These are phyloP conservation scores for Pinus albicaulis DNA, from an alignment of 75 land plant species.

Conservation along the genomic window DNA sequence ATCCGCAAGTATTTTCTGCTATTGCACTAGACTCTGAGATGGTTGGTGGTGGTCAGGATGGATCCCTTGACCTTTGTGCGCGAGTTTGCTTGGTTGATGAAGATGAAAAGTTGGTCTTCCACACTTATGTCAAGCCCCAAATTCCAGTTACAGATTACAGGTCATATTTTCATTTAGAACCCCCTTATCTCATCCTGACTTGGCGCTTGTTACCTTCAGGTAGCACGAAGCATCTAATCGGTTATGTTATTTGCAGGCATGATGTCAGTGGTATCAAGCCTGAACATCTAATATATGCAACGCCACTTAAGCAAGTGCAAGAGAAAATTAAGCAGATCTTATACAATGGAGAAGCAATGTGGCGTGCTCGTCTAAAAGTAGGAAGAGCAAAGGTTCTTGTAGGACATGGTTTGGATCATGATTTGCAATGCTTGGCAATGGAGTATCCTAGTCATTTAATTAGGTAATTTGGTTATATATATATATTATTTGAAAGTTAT, in stretches of 20 bases:
- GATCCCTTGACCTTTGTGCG: slow-evolving; percentile 21
- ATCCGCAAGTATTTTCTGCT: too few relatives aligned
- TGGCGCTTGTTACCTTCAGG: too few relatives aligned
- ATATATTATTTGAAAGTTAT: too few relatives aligned
- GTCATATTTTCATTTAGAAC: slow-evolving; percentile 26
- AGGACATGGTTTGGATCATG: slow-evolving; percentile 75
- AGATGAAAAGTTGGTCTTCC: slow-evolving; percentile 65
- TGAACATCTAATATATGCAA: slow-evolving; percentile 52
- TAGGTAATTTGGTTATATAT: slow-evolving; percentile 36
- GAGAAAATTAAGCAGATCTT: slow-evolving; percentile 46
- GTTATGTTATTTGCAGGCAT: slow-evolving; percentile 12
- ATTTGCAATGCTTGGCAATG: slow-evolving; percentile 56
- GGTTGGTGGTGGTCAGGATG: slow-evolving; percentile 75
- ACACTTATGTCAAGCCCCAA: slow-evolving; percentile 61
- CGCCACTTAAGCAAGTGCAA: slow-evolving; percentile 54
- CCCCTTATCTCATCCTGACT: too few relatives aligned
- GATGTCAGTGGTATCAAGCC: slow-evolving; percentile 63
- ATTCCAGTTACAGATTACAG: slow-evolving; percentile 77
- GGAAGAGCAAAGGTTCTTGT: slow-evolving; percentile 60
- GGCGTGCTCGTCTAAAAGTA: slow-evolving; percentile 19
- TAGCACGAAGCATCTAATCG: not conserved
- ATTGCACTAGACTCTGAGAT: slow-evolving; percentile 78
- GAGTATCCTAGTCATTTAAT: slow-evolving; percentile 58
- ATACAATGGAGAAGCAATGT: slow-evolving; percentile 45
- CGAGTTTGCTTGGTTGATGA: slow-evolving; percentile 70